A percentile compares a stretch with the other conserved stretches of the same genome.
phyloP scores from a whole-genome alignment of 768 basidiomycete species.

The Phlegmacium glaucopus region DNA sequence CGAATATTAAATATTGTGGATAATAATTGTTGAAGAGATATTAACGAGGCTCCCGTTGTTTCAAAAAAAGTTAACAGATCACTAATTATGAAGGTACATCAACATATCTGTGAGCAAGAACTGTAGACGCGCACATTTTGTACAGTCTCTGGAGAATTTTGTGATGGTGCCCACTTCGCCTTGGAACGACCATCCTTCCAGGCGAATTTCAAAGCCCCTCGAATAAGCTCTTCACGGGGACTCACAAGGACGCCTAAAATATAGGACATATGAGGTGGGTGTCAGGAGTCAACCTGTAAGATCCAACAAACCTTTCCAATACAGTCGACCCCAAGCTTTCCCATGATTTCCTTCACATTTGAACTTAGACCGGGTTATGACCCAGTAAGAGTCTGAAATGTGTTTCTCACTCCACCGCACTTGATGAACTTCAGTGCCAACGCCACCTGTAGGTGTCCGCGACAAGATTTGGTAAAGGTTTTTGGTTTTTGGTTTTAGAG shows the following conservation, averaged over 20 bases:
- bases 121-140: no score
- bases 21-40: no score
- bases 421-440: slow-evolving; percentile 70
- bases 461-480: slow-evolving; percentile 75
- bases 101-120: no score
- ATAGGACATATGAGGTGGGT: slow-evolving; percentile 3
- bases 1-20: no score
- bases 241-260: slow-evolving; percentile 58
- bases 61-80: no score
- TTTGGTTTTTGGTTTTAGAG: slow-evolving; percentile 52
- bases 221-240: slow-evolving; percentile 57
- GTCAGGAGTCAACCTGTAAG: not conserved
- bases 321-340: slow-evolving; percentile 77
- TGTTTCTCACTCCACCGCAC: slow-evolving; percentile 69
- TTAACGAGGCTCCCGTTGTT: no score
- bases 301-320: slow-evolving; percentile 72
- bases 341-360: slow-evolving; percentile 75
- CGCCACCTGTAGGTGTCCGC: slow-evolving; percentile 60
- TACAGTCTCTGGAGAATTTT: no score
- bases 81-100: no score
- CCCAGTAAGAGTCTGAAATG: slow-evolving; percentile 69
- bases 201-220: slow-evolving; percentile 68
- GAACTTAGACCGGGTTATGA: slow-evolving; percentile 65
- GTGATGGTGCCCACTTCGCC: slow-evolving; percentile 1
- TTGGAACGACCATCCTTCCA: slow-evolving; percentile 62